Evolutionary conservation across 441 rosid species (phyloP), one percentile per base, ranked within the genome.

Genomic region (Corymbia citriodora): DNA sequence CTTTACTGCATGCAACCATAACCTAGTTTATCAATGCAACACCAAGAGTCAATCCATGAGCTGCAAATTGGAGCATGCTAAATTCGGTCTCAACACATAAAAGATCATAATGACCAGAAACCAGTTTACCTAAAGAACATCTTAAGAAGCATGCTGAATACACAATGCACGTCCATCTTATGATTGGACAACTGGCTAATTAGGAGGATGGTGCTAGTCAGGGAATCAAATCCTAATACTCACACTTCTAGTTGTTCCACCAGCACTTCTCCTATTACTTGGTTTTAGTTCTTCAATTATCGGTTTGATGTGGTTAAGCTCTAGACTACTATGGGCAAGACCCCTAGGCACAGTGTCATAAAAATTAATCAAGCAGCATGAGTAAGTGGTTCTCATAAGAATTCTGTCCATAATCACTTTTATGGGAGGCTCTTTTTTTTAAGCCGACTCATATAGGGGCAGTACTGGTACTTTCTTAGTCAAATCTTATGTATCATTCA

Each of bases 1-100:
- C 93, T 63, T 91, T 87, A 61, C 68, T 90, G 91, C 87, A 92
- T 57, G 94, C 93, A 59, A 55, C 90, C 90, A 91, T 88, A 45
- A 68, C 90, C 94, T 91, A 57, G 49, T 87, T n/a, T 50, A 29
- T 10, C 54, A 52, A 90, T 50, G 48, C 48, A 81, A 88, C 63
- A 82, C 48, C 40, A 27, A 59, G 19, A 9, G 50, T 52, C 27
- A 63, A 18, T 12, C 40, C 72, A 55, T 87, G 57, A 59, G 49
- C 5, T 36, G 49, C 27, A 33, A 70, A 70, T 70, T 18, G 48
- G 2, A 17, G 82, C 49, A 2, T 6, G 25, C 82, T 40, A 72
- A 33, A 72, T 40, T 72, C 0, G 0, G 82, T 33, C 82, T 72
- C 49, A 36, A 18, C 49, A 5, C 8, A 72, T 18, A 17, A 18